Percentiles rank a stretch among this genome's conserved stretches.
phyloP scores from a whole-genome alignment of 495 filamentous ascomycete genomes.

The Tricharina praecox region DNA sequence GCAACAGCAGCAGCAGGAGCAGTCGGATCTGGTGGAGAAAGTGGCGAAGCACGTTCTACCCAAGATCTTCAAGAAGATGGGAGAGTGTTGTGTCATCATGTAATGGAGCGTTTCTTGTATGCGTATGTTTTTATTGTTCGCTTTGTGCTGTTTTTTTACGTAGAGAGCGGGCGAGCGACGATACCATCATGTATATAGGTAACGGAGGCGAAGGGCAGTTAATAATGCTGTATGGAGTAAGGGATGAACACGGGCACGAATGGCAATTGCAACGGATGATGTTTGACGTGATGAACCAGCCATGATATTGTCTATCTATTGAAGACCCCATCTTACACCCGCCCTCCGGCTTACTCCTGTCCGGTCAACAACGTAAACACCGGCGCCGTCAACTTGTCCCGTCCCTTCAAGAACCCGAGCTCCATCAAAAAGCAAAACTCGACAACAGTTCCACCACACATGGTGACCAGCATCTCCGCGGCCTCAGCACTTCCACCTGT shows the following conservation, averaged over 20 bases:
- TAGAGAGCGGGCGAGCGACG: neutral
- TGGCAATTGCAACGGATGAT: no score
- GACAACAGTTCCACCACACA: conserved; percentile 58
- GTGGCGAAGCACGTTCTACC: conserved; percentile 5
- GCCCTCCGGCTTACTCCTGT: conserved; percentile 14
- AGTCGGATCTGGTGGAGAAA: conserved; percentile 10
- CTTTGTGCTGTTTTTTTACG: neutral
- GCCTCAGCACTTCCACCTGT: conserved; percentile 89
- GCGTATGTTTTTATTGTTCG: neutral
- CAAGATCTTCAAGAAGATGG: conserved; percentile 16
- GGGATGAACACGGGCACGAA: no score
- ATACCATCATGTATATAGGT: neutral
- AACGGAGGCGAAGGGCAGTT: no score
- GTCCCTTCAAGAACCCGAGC: conserved; percentile 82
- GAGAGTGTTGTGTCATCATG: conserved; percentile 17
- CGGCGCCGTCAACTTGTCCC: conserved; percentile 71
- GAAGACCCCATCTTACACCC: neutral
- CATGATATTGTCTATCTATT: no score
- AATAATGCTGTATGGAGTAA: no score
- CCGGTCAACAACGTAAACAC: conserved; percentile 59
- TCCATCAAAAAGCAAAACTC: conserved; percentile 93
- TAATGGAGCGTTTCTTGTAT: neutral
- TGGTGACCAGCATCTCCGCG: conserved; percentile 66
- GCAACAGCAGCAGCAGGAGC: conserved; percentile 13
- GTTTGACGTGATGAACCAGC: no score